phyloP scores from a whole-genome alignment of 78 protist species.

The Dictyostelium firmibasis region DNA sequence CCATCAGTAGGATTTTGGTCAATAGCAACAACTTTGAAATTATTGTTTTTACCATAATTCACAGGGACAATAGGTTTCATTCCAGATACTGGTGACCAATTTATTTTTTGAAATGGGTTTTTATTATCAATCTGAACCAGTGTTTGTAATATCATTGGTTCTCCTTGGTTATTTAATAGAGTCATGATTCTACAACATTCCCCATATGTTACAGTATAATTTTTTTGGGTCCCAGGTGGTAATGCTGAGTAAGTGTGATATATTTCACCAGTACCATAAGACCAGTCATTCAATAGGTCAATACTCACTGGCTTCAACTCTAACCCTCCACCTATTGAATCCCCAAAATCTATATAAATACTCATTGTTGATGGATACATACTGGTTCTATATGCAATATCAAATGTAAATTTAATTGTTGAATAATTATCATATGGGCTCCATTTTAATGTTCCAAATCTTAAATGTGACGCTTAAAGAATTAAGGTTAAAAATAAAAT shows the following conservation, averaged over 20 bases:
- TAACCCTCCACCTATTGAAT: too few species aligned
- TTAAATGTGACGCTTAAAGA: neutral
- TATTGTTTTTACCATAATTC: neutral
- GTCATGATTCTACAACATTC: slow-evolving; percentile 16
- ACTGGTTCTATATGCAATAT: neutral
- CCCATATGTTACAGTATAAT: too few species aligned
- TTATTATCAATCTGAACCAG: neutral
- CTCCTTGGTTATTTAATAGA: neutral
- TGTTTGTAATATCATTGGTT: neutral
- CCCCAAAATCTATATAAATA: too few species aligned
- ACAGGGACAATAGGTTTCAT: neutral
- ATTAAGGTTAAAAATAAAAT: too few species aligned
- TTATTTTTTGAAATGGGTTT: neutral
- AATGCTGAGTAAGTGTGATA: neutral
- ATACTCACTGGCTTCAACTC: too few species aligned
- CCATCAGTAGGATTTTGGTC: neutral
- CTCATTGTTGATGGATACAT: too few species aligned
- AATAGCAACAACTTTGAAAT: neutral
- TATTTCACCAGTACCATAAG: neutral
- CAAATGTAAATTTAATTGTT: neutral
- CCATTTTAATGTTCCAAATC: slow-evolving; percentile 39
- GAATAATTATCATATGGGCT: neutral
- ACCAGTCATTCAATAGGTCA: too few species aligned
- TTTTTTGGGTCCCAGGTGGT: too few species aligned
- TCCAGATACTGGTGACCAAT: neutral